These are phyloP conservation scores for Starmerella scarabaei DNA, from an alignment of 805 yeast species.

Conservation along the genomic window DNA sequence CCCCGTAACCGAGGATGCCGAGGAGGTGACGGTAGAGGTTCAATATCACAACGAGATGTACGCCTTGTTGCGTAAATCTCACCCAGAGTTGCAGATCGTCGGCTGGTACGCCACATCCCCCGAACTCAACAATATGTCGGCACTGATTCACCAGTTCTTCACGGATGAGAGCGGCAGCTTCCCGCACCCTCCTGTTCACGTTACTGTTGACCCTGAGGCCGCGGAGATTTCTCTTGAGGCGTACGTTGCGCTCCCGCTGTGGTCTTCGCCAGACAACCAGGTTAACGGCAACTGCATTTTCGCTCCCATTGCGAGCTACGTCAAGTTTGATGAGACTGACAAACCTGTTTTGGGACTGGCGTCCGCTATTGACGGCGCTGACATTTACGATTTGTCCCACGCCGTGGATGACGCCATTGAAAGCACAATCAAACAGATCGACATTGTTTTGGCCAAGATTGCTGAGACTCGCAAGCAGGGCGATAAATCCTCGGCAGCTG, in stretches of 20 bases:
- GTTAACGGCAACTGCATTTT: constrained; percentile 42
- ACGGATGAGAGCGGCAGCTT: constrained; percentile 55
- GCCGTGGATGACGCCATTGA: constrained; percentile 28
- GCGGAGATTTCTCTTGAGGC: constrained; percentile 46
- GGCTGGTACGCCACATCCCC: constrained; percentile 67
- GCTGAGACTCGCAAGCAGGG: constrained; percentile 5
- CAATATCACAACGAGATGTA: constrained; percentile 59
- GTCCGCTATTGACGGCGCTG: constrained; percentile 26
- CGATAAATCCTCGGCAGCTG: constrained; percentile 11
- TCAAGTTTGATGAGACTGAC: constrained; percentile 47
- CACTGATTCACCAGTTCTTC: constrained; percentile 70
- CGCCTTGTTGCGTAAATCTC: constrained; percentile 60
- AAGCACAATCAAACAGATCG: constrained; percentile 30
- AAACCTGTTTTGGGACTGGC: constrained; percentile 26
- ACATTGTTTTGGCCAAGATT: constrained; percentile 11
- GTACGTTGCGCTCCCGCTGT: constrained; percentile 63
- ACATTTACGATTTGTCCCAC: constrained; percentile 27
- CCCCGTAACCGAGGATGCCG: constrained; percentile 55
- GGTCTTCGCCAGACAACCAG: constrained; percentile 27
- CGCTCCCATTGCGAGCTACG: constrained; percentile 59
- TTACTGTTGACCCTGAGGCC: constrained; percentile 52
- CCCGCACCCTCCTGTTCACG: constrained; percentile 67
- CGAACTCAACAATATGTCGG: constrained; percentile 55
- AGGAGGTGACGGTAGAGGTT: constrained; percentile 64
- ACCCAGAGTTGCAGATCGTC: constrained; percentile 62